Conservation (phyloP, 2,329 filamentous ascomycete genomes). For the Aureobasidium sp. region DNA sequence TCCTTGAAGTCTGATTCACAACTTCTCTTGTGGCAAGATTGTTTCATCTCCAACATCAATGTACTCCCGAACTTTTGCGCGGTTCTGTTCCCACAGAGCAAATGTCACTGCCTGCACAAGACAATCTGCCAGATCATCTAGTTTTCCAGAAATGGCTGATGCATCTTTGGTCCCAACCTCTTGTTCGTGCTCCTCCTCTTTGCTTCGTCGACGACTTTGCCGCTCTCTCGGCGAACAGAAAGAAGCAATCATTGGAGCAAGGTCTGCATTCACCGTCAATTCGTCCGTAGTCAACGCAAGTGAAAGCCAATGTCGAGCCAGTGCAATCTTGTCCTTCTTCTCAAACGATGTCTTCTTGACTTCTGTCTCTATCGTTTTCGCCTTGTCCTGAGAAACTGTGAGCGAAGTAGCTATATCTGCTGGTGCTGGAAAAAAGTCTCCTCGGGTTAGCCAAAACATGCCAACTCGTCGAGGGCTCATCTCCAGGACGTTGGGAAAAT, state of each 20-base stretch:
- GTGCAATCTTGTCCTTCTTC: constrained; percentile 57
- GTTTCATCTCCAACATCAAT: neutral
- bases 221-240: constrained; percentile 20
- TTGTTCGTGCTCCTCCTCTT: neutral
- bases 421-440: constrained; percentile 10
- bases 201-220: constrained; percentile 20
- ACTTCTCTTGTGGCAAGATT: neutral
- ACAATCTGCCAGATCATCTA: constrained; percentile 77
- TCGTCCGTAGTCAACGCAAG: constrained; percentile 11
- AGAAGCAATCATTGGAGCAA: constrained; percentile 29
- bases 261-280: neutral
- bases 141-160: constrained; percentile 41
- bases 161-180: neutral
- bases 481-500: constrained; percentile 37
- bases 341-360: constrained; percentile 30
- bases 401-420: constrained; percentile 14
- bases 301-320: constrained; percentile 51
- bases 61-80: constrained; percentile 19
- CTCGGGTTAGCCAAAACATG: constrained; percentile 44
- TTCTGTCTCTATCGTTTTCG: neutral
- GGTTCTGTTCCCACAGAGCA: constrained; percentile 65
- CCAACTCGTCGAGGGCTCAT: constrained; percentile 51
- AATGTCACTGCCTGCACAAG: constrained; percentile 71
- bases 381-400: neutral
- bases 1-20: neutral